Percentiles rank a stretch among this genome's conserved stretches.
Conservation (phyloP, 768 basidiomycete genomes). For the Suillus paluster region DNA sequence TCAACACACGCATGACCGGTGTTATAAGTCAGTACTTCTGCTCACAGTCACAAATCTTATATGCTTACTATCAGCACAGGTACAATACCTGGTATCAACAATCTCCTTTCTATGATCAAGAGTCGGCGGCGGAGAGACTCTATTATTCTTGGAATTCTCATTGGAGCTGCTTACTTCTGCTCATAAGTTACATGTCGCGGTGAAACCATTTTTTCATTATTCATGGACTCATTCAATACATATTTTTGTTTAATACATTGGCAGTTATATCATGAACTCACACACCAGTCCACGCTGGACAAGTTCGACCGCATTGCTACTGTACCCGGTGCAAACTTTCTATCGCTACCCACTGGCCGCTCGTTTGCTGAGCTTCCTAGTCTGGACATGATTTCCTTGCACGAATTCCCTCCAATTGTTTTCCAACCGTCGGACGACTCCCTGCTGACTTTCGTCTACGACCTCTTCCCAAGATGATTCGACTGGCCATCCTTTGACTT, state of each 20-base stretch:
- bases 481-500: conserved; percentile 76
- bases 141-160: conserved; percentile 85
- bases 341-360: conserved; percentile 6
- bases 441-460: conserved; percentile 49
- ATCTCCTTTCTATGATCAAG: conserved; percentile 89
- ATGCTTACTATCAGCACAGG: conserved; percentile 45
- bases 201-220: conserved; percentile 19
- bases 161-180: conserved; percentile 79
- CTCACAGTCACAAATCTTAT: not conserved
- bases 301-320: not conserved
- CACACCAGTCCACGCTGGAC: not conserved
- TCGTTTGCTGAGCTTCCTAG: conserved; percentile 12
- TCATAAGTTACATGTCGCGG: conserved; percentile 53
- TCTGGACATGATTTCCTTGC: conserved; percentile 45
- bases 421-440: conserved; percentile 67
- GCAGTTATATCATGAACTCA: not conserved
- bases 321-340: not conserved
- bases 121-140: conserved; percentile 88
- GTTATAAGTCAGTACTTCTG: conserved; percentile 67
- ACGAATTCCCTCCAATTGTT: conserved; percentile 73
- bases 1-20: conserved; percentile 83
- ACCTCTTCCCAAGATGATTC: conserved; percentile 61
- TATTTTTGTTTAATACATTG: not conserved
- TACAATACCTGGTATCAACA: conserved; percentile 94
- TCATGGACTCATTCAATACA: conserved; percentile 5